These are phyloP conservation scores for Amphichorda felina DNA, from an alignment of 2,329 filamentous ascomycete species.

Conservation along the genomic window DNA sequence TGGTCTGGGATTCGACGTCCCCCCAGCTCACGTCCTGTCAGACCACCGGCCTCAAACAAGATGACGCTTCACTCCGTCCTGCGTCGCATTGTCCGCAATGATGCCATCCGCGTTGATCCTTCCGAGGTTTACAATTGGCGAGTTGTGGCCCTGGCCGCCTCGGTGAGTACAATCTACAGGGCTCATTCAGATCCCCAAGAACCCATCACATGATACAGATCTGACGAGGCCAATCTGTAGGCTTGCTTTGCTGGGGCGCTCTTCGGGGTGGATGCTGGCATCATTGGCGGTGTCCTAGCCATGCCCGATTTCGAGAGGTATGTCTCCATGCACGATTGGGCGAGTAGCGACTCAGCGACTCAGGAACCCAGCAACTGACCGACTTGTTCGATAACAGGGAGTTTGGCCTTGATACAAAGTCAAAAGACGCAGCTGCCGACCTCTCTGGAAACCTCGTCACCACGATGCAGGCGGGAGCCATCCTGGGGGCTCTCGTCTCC, in stretches of 20 bases:
- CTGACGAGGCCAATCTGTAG: too few relatives aligned
- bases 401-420: conserved; percentile 9
- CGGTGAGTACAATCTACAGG: conserved; percentile 28
- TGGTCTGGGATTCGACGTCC: too few relatives aligned
- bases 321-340: too few relatives aligned
- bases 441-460: conserved; percentile 14
- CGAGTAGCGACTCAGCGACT: too few relatives aligned
- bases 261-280: conserved; percentile 15
- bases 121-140: conserved; percentile 60
- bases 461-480: conserved; percentile 14
- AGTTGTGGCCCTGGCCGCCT: conserved; percentile 51
- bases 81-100: conserved; percentile 32
- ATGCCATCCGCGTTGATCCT: conserved; percentile 55
- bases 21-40: too few relatives aligned
- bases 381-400: conserved; percentile 6
- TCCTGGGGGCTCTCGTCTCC: conserved; percentile 11
- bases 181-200: background rate
- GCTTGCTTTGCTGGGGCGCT: conserved; percentile 8
- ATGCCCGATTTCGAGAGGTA: conserved; percentile 14
- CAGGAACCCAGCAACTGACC: background rate
- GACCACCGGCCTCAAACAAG: background rate
- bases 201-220: too few relatives aligned
- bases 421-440: conserved; percentile 8
- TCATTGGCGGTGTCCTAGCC: conserved; percentile 14
- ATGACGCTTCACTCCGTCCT: conserved; percentile 11